Base-by-base conservation (phyloP, 345 rosid species). In the Geranium rotundifolium region DNA sequence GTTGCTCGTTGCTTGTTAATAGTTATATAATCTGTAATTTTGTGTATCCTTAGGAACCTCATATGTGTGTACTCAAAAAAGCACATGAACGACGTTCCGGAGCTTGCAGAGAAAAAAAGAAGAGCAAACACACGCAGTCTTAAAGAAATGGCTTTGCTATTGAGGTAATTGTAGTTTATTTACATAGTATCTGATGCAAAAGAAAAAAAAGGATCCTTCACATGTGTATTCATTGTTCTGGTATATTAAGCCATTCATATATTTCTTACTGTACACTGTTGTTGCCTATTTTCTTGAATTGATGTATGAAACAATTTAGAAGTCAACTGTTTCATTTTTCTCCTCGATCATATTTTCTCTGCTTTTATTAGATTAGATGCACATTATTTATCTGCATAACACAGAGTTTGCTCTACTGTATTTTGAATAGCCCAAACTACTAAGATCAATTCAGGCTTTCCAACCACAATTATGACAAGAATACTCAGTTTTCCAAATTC, bases 31-130 rank as follows among this genome's bases (percentile, higher is more conserved):
- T 74, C 52, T 59, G 61, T 50, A 56, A 60, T 30, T 49, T 65
- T 19, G 46, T 2, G 63, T 13, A 17, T 63, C 16, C 65, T 30
- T 77, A 93, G 99, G 88, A 89, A 93, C 71, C 95, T 93, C 62
- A 74, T 93, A 62, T 93, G 99, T 69, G 99, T 93, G 5, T 89
- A 87, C 87, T 93, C 99, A 1, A 93, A 89, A 68, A 93, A 89
- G 54, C 99, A 89, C 79, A 83, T 93, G 97, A 23, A 63, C 63
- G 99, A 93, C 87, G 80, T 62, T 68, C 99, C 99, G 37, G 90
- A 93, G 78, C 96, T 85, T 70, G 78, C 60, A 67, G 97, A 89
- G 69, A 84, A 79, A 90, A 93, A 89, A 75, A 84, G 87, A 79
- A 86, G 78, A 73, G 85, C 96, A 66, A 93, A 93, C 74, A 88